Base-by-base conservation (phyloP, 345 rosid genomes). In the Draba incana region DNA sequence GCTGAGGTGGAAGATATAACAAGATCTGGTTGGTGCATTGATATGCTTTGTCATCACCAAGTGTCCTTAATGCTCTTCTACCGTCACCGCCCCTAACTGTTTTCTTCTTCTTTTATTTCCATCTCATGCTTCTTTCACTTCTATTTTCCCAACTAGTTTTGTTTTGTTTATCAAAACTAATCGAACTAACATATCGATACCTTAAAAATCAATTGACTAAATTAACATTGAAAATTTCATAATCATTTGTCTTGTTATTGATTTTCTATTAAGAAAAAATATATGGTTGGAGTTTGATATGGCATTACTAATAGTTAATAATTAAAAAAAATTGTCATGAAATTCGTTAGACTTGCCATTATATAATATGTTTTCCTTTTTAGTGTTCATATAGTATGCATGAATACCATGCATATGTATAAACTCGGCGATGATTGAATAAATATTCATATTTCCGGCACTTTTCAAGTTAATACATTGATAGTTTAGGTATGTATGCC, bases 1-100 rank as follows among this genome's bases (percentile, higher is more conserved):
- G 69, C 27, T 48, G 28, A 11, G 6, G 33, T 65, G 24, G 53
- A 41, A 30, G 76, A 31, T 72, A 56, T 12, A 50, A 57, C 31
- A 57, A 57, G 66, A 72, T 65, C 47, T 65, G 77, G 71, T 72
- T 72, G 77, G 77, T 65, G 60, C 71, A 41, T 28, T 31, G 48
- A 73, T 65, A 23, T 58, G 77, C 71, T 8, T 42, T 50, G 66
- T 72, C 77, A 65, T 72, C 77, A 41, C 71, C 31, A 30, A 10
- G 2, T 64, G 60, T 65, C 41, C 71, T 72, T 48, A 72, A 72
- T 72, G 77, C 20, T 72, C 30, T 64, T 65, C 70, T 65, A 64
- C 76, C 70, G 15, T 56, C 70, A 64, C 60, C 53, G 38, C 58
- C 16, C 68, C 75, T 43, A 72, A 72, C 77, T 64, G 71, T 72